Conservation (phyloP, 768 basidiomycete species). For the Tremella mesenterica region DNA sequence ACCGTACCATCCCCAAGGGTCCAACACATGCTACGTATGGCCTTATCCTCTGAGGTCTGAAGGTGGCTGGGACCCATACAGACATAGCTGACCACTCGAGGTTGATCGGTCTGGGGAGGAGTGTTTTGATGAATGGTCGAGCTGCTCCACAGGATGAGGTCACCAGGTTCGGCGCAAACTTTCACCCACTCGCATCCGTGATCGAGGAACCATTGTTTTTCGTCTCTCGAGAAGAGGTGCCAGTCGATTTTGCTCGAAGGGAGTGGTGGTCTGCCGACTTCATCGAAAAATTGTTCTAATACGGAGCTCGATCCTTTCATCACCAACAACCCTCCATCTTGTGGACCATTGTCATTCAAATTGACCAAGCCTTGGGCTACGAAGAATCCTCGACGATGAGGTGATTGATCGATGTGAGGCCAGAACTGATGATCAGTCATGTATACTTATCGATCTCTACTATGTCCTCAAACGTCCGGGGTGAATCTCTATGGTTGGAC, state of each 20-base stretch:
- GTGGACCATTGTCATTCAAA: slow-evolving; percentile 21
- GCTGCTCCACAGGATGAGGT: slow-evolving; percentile 31
- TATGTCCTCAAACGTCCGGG: slow-evolving; percentile 9
- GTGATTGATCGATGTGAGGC: slow-evolving; percentile 10
- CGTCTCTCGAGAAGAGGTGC: slow-evolving; percentile 13
- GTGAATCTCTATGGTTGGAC: slow-evolving; percentile 9
- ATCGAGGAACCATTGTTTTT: slow-evolving; percentile 25
- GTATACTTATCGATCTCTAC: slow-evolving; percentile 27
- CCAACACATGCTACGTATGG: background rate
- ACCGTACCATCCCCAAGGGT: background rate
- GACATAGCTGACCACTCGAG: background rate
- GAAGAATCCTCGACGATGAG: slow-evolving; percentile 17
- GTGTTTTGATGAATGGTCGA: background rate
- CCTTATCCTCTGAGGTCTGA: background rate
- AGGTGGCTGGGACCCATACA: background rate
- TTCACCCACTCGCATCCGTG: slow-evolving; percentile 29
- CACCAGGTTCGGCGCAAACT: slow-evolving; percentile 26
- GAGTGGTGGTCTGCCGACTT: slow-evolving; percentile 3
- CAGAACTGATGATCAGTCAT: slow-evolving; percentile 2
- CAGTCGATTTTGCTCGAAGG: background rate
- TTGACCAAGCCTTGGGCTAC: slow-evolving; percentile 23
- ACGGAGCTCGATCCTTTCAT: slow-evolving; percentile 33
- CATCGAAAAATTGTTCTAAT: slow-evolving; percentile 16
- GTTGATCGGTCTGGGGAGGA: background rate
- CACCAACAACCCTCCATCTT: slow-evolving; percentile 39